A percentile compares a stretch with the other conserved stretches of the same genome.
phyloP scores from a whole-genome alignment of 1,284 basidiomycete species.

The Moesziomyces sp. region DNA sequence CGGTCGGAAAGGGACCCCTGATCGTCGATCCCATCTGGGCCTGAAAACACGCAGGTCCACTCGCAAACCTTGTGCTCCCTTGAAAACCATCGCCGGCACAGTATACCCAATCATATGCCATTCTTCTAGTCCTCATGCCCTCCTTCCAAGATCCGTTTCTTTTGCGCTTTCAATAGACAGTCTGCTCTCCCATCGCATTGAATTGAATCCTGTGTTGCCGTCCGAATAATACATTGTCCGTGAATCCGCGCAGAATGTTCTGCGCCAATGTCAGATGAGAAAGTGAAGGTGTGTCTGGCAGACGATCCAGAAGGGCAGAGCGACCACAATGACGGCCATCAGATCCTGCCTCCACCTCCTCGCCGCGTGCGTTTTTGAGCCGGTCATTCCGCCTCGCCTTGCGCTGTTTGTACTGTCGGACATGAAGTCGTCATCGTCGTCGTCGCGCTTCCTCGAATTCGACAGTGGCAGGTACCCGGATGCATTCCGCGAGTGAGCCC shows the following conservation, averaged over 20 bases:
- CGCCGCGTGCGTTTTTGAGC: not conserved
- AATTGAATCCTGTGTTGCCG: too few relatives aligned
- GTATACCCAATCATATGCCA: not conserved
- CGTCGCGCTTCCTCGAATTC: conserved; percentile 26
- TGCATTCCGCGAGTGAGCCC: not conserved
- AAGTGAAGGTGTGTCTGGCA: conserved; percentile 44
- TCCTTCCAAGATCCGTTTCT: not conserved
- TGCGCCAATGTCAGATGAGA: conserved; percentile 13
- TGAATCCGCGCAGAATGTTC: too few relatives aligned
- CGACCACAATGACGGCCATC: conserved; percentile 32
- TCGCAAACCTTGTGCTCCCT: not conserved
- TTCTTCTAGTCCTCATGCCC: too few relatives aligned
- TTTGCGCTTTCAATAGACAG: not conserved
- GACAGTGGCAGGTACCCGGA: conserved; percentile 20
- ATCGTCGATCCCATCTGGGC: conserved; percentile 65
- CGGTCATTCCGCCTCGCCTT: too few relatives aligned
- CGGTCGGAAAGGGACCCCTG: conserved; percentile 68
- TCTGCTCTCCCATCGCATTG: not conserved
- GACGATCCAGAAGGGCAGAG: conserved; percentile 43
- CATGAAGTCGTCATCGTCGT: conserved; percentile 10
- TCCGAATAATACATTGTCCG: conserved; percentile 1
- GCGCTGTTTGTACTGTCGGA: not conserved
- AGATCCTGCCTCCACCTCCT: conserved; percentile 31
- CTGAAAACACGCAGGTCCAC: conserved; percentile 1
- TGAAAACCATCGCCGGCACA: not conserved